Evolutionary conservation across 2,329 filamentous ascomycete species (phyloP), one percentile per base, ranked within the genome.

Genomic region (Phoma sp.): DNA sequence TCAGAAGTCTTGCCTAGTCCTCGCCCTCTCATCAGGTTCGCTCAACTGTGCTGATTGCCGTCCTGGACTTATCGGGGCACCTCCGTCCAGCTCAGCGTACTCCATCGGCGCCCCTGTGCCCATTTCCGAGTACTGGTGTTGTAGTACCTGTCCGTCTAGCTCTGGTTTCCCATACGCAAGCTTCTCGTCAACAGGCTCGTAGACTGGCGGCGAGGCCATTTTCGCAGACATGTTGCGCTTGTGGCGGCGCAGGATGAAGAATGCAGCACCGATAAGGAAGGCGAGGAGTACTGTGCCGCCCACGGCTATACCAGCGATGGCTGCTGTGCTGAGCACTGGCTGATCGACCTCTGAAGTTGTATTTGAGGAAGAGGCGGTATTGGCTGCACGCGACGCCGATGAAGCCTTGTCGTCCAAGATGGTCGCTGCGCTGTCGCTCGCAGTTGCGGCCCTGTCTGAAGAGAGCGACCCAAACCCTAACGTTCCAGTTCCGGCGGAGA

Each of bases 281-380:
- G 57, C 39, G 2, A 65, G 33, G 9, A 61, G 39, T 0, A 41
- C 39, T 4, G 52, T 45, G 36, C 63, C 51, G 38, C 61, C 65
- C 2, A 61, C 53, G 24, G 61, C 61, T 52, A 55, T 55, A 1
- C 62, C 68, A 3, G 58, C 58, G 4, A 69, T 64, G 2, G 57
- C 55, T 8, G 61, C 38, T 3, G 57, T 56, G 12, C 54, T 50
- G 9, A 61, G 21, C 10, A 5, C 33, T 19, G 39, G 21, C 27
- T 39, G 8, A 5, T 1, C 27, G 3, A 2, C 13, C 15, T 44
- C 27, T 15, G 25, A 40, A n/a, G 7, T 22, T 13, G 32, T 6
- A 13, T 21, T 21, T 9, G 17, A 17, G 4, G 52, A 41, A 35
- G 45, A 36, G 13, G 33, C 24, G 7, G 44, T n/a, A 17, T 19